These are phyloP conservation scores for Wickerhamiella kurtzmanii DNA, from an alignment of 805 yeast species.

Conservation along the genomic window DNA sequence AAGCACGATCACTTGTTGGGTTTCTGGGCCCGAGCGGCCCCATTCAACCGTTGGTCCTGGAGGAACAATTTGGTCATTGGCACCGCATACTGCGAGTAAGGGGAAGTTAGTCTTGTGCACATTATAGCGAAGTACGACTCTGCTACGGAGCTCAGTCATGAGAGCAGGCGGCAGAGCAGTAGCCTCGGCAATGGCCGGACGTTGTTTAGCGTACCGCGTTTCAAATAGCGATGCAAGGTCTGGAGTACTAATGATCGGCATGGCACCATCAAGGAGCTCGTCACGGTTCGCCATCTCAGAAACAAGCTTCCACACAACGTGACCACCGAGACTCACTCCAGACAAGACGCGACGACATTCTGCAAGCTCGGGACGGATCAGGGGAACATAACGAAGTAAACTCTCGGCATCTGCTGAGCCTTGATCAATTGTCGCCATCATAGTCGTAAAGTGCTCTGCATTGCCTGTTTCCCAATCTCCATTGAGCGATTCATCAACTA, in stretches of 20 bases:
- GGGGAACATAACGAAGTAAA: conserved; percentile 34
- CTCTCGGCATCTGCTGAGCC: conserved; percentile 33
- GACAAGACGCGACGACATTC: conserved; percentile 26
- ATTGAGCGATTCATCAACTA: conserved; percentile 28
- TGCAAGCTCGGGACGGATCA: conserved; percentile 23
- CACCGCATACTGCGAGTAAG: conserved; percentile 26
- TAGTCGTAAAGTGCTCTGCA: conserved; percentile 36
- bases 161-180: conserved; percentile 9
- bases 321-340: conserved; percentile 48
- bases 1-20: conserved; percentile 19
- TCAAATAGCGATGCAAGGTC: conserved; percentile 34
- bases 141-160: neutral
- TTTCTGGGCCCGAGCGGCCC: conserved; percentile 15
- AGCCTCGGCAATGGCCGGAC: conserved; percentile 7
- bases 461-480: conserved; percentile 37
- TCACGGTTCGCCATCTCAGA: conserved; percentile 29
- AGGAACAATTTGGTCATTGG: conserved; percentile 27
- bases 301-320: conserved; percentile 36
- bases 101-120: conserved; percentile 11
- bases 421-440: conserved; percentile 38
- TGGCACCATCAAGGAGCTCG: conserved; percentile 23
- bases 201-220: conserved; percentile 26
- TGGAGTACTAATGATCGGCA: conserved; percentile 40
- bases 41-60: conserved; percentile 23
- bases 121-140: neutral